These are phyloP conservation scores for Aulographum hederae DNA, from an alignment of 2,329 filamentous ascomycete genomes.

Conservation along the genomic window DNA sequence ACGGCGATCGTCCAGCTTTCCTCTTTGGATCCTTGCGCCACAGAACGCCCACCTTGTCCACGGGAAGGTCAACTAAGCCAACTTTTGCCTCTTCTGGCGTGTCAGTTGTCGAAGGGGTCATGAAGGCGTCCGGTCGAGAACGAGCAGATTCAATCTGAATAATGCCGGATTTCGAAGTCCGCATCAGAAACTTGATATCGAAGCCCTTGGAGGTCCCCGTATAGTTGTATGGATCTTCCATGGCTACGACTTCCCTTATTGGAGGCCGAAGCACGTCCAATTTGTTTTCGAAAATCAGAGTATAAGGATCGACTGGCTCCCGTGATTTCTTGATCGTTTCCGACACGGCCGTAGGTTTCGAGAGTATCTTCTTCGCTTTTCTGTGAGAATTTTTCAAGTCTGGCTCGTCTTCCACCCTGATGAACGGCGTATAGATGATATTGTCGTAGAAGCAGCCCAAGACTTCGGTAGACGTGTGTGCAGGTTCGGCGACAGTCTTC, in stretches of 20 bases:
- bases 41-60: slow-evolving; percentile 84
- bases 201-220: slow-evolving; percentile 57
- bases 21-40: slow-evolving; percentile 93
- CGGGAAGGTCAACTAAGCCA: slow-evolving; percentile 90
- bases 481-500: too few relatives aligned
- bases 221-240: slow-evolving; percentile 87
- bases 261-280: slow-evolving; percentile 68
- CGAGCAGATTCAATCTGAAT: slow-evolving; percentile 89
- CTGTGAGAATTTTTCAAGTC: slow-evolving; percentile 56
- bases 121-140: slow-evolving; percentile 87
- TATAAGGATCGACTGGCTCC: slow-evolving; percentile 90
- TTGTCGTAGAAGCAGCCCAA: slow-evolving; percentile 97
- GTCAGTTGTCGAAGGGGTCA: slow-evolving; percentile 66
- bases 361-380: slow-evolving; percentile 51
- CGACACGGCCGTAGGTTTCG: slow-evolving; percentile 47
- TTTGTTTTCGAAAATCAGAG: slow-evolving; percentile 78
- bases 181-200: slow-evolving; percentile 67
- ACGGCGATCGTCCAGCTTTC: slow-evolving; percentile 83
- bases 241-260: slow-evolving; percentile 75
- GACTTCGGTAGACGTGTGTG: slow-evolving; percentile 83
- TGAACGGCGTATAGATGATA: slow-evolving; percentile 94
- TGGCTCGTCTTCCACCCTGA: slow-evolving; percentile 85
- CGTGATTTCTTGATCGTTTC: slow-evolving; percentile 45
- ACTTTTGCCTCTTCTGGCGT: slow-evolving; percentile 78
- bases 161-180: slow-evolving; percentile 63